Evolutionary conservation across 1,139 yeast species (phyloP).

Genomic region (Candida pseudocylindracea): DNA sequence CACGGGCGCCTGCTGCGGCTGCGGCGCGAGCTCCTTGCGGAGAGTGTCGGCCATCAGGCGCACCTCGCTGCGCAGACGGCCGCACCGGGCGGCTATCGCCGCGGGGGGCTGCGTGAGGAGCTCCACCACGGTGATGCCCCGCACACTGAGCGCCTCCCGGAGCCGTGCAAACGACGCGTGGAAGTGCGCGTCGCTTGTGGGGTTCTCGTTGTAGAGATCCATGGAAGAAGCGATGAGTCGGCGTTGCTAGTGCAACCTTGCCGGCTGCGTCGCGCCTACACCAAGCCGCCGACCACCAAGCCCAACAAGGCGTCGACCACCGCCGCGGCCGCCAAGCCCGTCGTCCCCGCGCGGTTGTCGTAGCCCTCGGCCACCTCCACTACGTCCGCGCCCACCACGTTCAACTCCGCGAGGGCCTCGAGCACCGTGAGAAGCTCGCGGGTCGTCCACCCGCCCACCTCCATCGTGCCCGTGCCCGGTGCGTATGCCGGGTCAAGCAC

Average conservation of each 20-base stretch:
- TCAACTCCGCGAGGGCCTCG: slow-evolving; percentile 31
- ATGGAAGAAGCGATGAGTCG: not conserved
- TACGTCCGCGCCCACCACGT: slow-evolving; percentile 55
- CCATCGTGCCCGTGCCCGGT: slow-evolving; percentile 72
- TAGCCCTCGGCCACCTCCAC: slow-evolving; percentile 28
- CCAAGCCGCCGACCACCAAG: slow-evolving; percentile 11
- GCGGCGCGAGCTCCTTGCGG: no score
- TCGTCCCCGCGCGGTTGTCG: slow-evolving; percentile 6
- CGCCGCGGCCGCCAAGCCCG: slow-evolving; percentile 30
- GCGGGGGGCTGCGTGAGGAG: no score
- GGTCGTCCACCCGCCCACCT: slow-evolving; percentile 67
- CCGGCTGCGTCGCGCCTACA: not conserved
- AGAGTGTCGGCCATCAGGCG: no score
- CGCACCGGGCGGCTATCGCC: no score
- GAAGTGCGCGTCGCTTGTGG: no score
- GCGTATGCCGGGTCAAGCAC: slow-evolving; percentile 68
- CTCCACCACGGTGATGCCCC: no score
- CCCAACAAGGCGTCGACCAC: slow-evolving; percentile 27
- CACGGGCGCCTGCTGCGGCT: no score
- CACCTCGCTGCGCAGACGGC: no score
- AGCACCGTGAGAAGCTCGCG: slow-evolving; percentile 45
- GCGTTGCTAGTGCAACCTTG: not conserved
- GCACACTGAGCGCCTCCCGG: no score
- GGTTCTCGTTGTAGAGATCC: no score
- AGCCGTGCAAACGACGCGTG: no score